Conservation (phyloP, 2,329 filamentous ascomycete species). For the Scytalidium lignicola region DNA sequence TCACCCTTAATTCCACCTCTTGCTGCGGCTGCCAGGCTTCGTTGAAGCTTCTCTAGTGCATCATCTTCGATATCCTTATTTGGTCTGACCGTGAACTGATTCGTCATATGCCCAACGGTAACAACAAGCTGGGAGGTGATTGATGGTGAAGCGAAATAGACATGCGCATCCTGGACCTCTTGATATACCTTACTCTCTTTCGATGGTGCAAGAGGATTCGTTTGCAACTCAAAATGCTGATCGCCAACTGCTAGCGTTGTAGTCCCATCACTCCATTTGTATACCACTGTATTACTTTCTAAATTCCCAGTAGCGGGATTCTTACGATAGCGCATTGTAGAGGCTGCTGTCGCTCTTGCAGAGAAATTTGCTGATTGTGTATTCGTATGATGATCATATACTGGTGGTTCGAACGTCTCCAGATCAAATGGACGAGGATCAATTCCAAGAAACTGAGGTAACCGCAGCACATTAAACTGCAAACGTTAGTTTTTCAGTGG, state of each 20-base stretch:
- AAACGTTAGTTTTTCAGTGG: slow-evolving; percentile 14
- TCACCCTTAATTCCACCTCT: slow-evolving; percentile 48
- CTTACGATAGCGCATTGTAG: slow-evolving; percentile 64
- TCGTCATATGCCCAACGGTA: slow-evolving; percentile 70
- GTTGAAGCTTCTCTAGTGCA: slow-evolving; percentile 63
- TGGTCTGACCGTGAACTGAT: slow-evolving; percentile 64
- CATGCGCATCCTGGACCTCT: slow-evolving; percentile 66
- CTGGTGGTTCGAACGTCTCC: slow-evolving; percentile 60
- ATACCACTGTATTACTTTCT: slow-evolving; percentile 69
- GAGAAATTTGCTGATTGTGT: slow-evolving; percentile 45
- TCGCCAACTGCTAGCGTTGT: slow-evolving; percentile 70
- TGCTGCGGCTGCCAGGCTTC: slow-evolving; percentile 59
- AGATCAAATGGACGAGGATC: slow-evolving; percentile 63
- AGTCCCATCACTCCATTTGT: slow-evolving; percentile 76
- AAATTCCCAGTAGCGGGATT: slow-evolving; percentile 60
- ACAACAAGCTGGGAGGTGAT: slow-evolving; percentile 63
- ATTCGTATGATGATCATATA: slow-evolving; percentile 48
- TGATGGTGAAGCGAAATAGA: slow-evolving; percentile 70
- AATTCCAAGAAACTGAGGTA: slow-evolving; percentile 68
- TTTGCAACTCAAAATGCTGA: slow-evolving; percentile 70
- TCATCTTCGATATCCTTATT: slow-evolving; percentile 66
- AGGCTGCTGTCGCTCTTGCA: slow-evolving; percentile 51
- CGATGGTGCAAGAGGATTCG: slow-evolving; percentile 62
- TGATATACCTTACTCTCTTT: slow-evolving; percentile 51
- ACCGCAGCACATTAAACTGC: slow-evolving; percentile 63